Evolutionary conservation across 352 stramenopile species (phyloP), one percentile per base, ranked within the genome.

Genomic region (Thraustotheca clavata): DNA sequence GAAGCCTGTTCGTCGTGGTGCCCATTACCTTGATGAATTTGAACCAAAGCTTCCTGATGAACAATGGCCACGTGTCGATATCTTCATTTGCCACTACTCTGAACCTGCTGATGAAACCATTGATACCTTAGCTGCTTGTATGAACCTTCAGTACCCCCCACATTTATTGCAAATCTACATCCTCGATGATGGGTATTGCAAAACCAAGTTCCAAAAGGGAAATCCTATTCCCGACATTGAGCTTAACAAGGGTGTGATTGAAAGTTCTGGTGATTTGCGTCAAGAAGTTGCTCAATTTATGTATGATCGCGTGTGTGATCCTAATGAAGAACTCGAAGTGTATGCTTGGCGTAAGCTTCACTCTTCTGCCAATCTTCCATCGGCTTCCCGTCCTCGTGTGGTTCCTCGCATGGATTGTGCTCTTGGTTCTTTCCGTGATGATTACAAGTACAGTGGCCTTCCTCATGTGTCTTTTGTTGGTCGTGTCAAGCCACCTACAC

Each of bases 1-100:
- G 84, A 94, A 91, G 41, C 84, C 84, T 4, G 84, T 94, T 52
- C 84, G 82, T 74, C 84, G 84, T 70, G 84, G 84, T 7, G 82
- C 84, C 12, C 84, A 94, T 68, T 94, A 94, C 77, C 87, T 94
- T 38, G 80, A 89, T 57, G 84, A 94, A 67, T 94, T 94, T 27
- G 81, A 91, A 57, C 84, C 84, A 11, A 76, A 77, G 52, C 79
- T 94, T 9, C 84, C 84, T 6, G 82, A 91, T 57, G 77, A 91
- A 62, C 59, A 91, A 31, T 94, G 84, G 84, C 83, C 85, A 2
- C 92, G 84, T 69, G 83, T 94, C 49, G 86, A 94, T 54, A 70
- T 95, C 9, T 62, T 95, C 22, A 67, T 95, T 31, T 87, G 73
- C 49, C 86, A 88, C 67, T 92, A 89, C 72, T 83, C 80, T 0